Evolutionary conservation across 2,329 filamentous ascomycete species (phyloP).

Genomic region (Cyclaneusma minus): DNA sequence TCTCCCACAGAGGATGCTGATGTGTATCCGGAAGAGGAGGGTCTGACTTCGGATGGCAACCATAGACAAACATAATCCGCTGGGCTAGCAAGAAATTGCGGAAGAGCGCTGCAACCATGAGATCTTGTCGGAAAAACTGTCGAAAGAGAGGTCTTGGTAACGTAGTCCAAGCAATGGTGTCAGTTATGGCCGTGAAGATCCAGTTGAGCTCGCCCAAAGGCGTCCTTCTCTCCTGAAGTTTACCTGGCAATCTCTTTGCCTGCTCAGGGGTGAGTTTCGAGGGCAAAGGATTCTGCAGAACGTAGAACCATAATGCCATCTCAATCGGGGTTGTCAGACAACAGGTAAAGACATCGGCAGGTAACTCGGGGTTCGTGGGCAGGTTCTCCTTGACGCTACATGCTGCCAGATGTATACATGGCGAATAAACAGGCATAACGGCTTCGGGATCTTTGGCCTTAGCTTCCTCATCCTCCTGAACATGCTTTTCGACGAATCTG

Average conservation of each 20-base stretch:
- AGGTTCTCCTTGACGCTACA: constrained; percentile 84
- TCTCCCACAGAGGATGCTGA: constrained; percentile 88
- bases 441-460: constrained; percentile 68
- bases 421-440: constrained; percentile 54
- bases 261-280: constrained; percentile 60
- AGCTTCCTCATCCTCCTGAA: constrained; percentile 69
- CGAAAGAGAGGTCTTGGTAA: constrained; percentile 82
- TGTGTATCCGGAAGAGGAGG: constrained; percentile 89
- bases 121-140: constrained; percentile 90
- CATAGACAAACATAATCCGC: constrained; percentile 89
- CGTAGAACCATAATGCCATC: constrained; percentile 93
- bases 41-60: constrained; percentile 86
- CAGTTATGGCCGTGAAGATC: constrained; percentile 98
- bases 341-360: constrained; percentile 88
- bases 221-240: constrained; percentile 82
- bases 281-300: constrained; percentile 62
- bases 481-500: constrained; percentile 86
- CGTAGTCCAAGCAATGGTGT: constrained; percentile 97
- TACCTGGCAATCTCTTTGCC: constrained; percentile 77
- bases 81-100: constrained; percentile 91
- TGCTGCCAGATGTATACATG: constrained; percentile 79
- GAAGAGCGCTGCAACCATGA: constrained; percentile 98
- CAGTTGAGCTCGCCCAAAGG: constrained; percentile 94
- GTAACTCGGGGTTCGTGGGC: constrained; percentile 83
- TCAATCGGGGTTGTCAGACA: constrained; percentile 95